Percentiles rank a stretch among this genome's conserved stretches.
Conservation (phyloP, 768 basidiomycete genomes). For the Phallus indusiatus region DNA sequence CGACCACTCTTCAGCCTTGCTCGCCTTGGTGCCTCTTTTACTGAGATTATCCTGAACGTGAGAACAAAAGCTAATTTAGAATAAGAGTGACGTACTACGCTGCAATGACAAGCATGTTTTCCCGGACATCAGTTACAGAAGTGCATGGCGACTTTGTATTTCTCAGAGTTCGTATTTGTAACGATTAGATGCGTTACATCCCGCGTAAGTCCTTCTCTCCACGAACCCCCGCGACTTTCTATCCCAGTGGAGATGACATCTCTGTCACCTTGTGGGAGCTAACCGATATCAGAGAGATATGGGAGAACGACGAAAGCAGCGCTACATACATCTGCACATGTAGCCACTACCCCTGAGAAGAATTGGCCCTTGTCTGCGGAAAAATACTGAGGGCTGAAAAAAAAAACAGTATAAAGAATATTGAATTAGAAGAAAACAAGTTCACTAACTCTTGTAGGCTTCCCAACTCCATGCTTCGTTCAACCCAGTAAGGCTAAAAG, state of each 20-base stretch:
- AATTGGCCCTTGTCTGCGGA: conserved; percentile 70
- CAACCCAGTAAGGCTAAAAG: conserved; percentile 56
- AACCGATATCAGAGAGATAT: conserved; percentile 2
- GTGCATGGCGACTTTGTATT: conserved; percentile 46
- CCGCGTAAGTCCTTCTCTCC: conserved; percentile 62
- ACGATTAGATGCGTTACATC: conserved; percentile 87
- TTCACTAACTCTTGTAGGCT: conserved; percentile 44
- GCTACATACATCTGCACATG: conserved; percentile 56
- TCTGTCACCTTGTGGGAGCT: conserved; percentile 56
- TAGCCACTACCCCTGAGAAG: conserved; percentile 76
- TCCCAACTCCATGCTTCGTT: conserved; percentile 50
- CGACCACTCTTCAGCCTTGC: conserved; percentile 68
- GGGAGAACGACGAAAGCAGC: background rate
- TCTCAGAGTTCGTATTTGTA: conserved; percentile 37
- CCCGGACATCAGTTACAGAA: conserved; percentile 56
- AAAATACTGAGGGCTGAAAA: conserved; percentile 51
- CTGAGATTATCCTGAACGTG: conserved; percentile 8
- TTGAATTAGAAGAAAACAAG: background rate
- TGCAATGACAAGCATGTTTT: conserved; percentile 75
- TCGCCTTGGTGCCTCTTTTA: conserved; percentile 42
- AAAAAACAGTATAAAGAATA: conserved; percentile 3
- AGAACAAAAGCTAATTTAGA: background rate
- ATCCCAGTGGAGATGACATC: conserved; percentile 70
- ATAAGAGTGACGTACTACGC: conserved; percentile 51
- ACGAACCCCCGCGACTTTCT: conserved; percentile 71